Evolutionary conservation across 176 grass and related monocot species (phyloP).

Genomic region (Puccinellia tenuiflora): DNA sequence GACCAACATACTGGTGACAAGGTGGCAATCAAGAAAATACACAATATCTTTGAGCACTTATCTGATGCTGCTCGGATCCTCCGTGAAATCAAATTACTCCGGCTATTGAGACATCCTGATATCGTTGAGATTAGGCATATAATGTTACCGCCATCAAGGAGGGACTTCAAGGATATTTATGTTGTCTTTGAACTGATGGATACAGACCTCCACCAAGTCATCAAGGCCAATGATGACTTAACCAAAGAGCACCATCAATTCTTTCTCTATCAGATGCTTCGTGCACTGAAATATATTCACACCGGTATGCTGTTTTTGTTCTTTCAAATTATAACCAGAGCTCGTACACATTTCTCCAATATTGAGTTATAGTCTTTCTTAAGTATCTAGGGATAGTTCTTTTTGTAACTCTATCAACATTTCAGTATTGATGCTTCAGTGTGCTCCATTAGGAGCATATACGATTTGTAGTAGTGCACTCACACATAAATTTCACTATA

Average conservation of each 20-base stretch:
- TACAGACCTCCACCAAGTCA: slow-evolving; percentile 97
- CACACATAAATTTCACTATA: slow-evolving; percentile 10
- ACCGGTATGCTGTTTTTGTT: slow-evolving; percentile 52
- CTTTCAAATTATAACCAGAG: not conserved
- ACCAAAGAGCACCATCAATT: slow-evolving; percentile 91
- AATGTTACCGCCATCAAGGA: slow-evolving; percentile 84
- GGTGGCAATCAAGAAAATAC: slow-evolving; percentile 97
- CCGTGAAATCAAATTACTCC: slow-evolving; percentile 90
- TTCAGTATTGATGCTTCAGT: slow-evolving; percentile 7
- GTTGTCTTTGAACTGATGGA: slow-evolving; percentile 98
- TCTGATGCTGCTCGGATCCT: slow-evolving; percentile 89
- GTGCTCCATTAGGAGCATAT: not conserved
- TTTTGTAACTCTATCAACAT: not conserved
- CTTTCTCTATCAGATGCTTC: slow-evolving; percentile 97
- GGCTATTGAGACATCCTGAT: slow-evolving; percentile 82
- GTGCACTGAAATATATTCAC: slow-evolving; percentile 92
- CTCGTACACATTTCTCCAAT: not conserved
- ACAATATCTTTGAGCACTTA: slow-evolving; percentile 88
- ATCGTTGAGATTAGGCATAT: slow-evolving; percentile 98
- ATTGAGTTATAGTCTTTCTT: not conserved
- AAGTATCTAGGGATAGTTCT: not conserved
- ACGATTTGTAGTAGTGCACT: slow-evolving; percentile 7
- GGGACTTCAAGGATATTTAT: slow-evolving; percentile 96
- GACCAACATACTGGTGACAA: slow-evolving; percentile 85
- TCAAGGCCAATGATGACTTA: slow-evolving; percentile 96